Conservation (phyloP, 306 rosid genomes). For the Astragalus membranaceus region DNA sequence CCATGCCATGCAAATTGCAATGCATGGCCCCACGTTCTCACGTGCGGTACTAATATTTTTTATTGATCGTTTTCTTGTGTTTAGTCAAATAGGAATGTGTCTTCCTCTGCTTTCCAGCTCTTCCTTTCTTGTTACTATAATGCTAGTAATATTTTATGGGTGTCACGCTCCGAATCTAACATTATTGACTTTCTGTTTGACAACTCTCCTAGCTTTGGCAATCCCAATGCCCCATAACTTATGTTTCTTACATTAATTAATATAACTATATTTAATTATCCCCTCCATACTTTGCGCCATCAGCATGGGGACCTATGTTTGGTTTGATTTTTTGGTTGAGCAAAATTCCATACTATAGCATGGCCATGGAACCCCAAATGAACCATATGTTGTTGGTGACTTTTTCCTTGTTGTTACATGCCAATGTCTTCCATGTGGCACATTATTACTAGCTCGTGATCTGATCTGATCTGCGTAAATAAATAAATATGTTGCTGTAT, state of each 20-base stretch:
- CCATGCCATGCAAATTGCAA: background rate
- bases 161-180: constrained; percentile 25
- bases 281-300: constrained; percentile 38
- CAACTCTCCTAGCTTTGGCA: constrained; percentile 26
- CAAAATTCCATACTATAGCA: background rate
- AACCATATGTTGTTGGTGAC: background rate
- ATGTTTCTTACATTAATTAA: background rate
- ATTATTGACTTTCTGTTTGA: constrained; percentile 40
- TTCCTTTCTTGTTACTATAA: background rate
- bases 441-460: background rate
- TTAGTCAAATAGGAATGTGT: constrained; percentile 34
- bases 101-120: constrained; percentile 14
- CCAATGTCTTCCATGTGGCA: constrained; percentile 26
- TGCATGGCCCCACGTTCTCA: constrained; percentile 47
- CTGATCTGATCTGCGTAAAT: background rate
- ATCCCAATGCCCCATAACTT: constrained; percentile 32
- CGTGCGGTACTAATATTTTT: constrained; percentile 36
- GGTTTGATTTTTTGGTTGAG: constrained; percentile 3
- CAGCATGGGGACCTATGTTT: constrained; percentile 31
- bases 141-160: constrained; percentile 3
- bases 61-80: background rate
- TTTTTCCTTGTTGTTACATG: background rate
- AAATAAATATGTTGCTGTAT: constrained; percentile 25
- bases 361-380: background rate
- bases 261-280: constrained; percentile 18